Base-by-base conservation (phyloP, 2,329 filamentous ascomycete genomes). In the Dothideomycetes sp. region DNA sequence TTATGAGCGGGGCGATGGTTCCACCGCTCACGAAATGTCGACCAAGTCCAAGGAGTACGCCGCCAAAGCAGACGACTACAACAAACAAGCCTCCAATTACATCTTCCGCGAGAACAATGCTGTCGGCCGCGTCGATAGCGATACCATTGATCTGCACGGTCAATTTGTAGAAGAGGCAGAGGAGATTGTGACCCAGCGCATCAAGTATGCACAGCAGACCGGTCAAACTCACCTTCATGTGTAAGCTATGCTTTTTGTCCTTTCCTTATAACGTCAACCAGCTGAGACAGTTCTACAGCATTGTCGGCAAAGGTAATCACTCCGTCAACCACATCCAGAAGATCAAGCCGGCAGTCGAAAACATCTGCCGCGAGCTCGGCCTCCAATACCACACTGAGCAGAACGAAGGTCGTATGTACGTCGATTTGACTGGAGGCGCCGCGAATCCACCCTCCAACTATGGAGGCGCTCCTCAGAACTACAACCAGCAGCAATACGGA, bases 101-200 rank as follows among this genome's bases (percentile, higher is more conserved):
- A 96, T 96, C 58, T 95, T 98, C 68, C 81, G 87, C 31, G 86
- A 89, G 65, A 95, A 95, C 68, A 96, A 96, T 58, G 79, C 84
- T 15, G 61, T 69, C 3, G 84, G 77, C 14, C 77, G 81, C 45
- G 81, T 94, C 8, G 72, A 76, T 12, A 69, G 69, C 31, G 89
- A 96, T 62, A 86, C 83, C 7, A 88, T 98, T 52, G 91, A 98
- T 63, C 70, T 98, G 35, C 91, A 98, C 60, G 91, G 91, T 3
- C 83, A 93, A 56, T 95, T 82, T 54, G 88, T 94, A 43, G 85
- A 94, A 58, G 91, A 96, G 66, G 91, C 91, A 4, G 87, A 94
- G 67, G 76, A 85, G 47, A 91, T 95, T 42, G 68, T 96, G 16
- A 84, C 89, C 64, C 72, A 84, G 61, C 74, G 91, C 49, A 94